Evolutionary conservation across 768 basidiomycete genomes (phyloP), one percentile per base, ranked within the genome.

Genomic region (Suillus discolor): DNA sequence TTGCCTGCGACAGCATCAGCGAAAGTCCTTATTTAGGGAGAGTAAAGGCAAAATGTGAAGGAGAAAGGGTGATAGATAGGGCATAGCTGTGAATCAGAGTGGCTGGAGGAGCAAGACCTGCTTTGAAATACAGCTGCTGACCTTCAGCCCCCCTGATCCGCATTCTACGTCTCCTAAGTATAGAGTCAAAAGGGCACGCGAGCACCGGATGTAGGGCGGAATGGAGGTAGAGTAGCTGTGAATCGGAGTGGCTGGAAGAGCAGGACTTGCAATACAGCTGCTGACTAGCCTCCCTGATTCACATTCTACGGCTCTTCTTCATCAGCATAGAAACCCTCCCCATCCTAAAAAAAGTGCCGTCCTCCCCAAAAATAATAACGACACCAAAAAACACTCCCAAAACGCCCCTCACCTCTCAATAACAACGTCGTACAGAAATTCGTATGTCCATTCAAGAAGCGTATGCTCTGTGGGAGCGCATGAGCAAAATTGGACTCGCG

Each of bases 371-470:
- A 39, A 6, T 59, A 20, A 28, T 20, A 11, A 47, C 11, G 2
- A 49, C 9, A 28, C 31, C 23, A 28, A 25, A 41, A 31, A 57
- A 28, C 15, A 18, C 31, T 18, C 0, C 39, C 13, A 34, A 6
- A n/a, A 62, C 7, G 12, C 8, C 8, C 65, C 77, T 13, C 67
- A 81, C 83, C 84, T 68, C 89, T 82, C 38, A 96, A 74, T 11
- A 92, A 80, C 11, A 96, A 79, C 0, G 91, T 92, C 1, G 94
- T 96, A 68, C 93, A 93, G 75, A 94, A 96, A 72, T 90, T 92
- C 15, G 90, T 93, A 71, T 97, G 95, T 0, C 93, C 94, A 51
- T 82, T 85, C 66, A 96, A 82, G 83, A 96, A 91, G 23, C 89
- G 80, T 61, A 96, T 82, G 23, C 81, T 83, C 75, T 96, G 94